These are phyloP conservation scores for Colletotrichum chrysophilum DNA, from an alignment of 2,329 filamentous ascomycete genomes.

Conservation along the genomic window DNA sequence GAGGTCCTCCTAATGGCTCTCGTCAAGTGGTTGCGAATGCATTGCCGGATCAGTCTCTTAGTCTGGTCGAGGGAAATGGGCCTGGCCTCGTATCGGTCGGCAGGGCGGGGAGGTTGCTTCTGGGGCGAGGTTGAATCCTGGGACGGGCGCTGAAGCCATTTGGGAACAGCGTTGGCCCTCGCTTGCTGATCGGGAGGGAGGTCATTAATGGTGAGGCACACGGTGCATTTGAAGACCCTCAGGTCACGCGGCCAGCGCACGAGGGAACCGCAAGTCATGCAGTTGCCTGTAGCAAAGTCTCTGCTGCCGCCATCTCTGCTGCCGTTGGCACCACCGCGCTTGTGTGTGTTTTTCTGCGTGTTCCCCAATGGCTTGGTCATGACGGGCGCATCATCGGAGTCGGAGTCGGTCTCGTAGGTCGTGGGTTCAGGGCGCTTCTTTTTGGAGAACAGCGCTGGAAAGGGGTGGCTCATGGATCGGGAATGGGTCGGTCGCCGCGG, in stretches of 20 bases:
- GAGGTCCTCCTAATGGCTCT: conserved; percentile 28
- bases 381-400: conserved; percentile 32
- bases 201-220: conserved; percentile 87
- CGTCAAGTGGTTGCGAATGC: conserved; percentile 42
- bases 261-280: conserved; percentile 84
- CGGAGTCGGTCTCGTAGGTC: conserved; percentile 34
- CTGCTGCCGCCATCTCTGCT: conserved; percentile 51
- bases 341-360: conserved; percentile 32
- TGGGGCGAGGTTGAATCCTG: conserved; percentile 18
- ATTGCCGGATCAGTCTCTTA: conserved; percentile 50
- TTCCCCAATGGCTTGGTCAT: conserved; percentile 30
- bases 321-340: conserved; percentile 34
- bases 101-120: neutral
- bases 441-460: conserved; percentile 72
- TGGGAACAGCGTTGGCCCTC: conserved; percentile 11
- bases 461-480: conserved; percentile 81
- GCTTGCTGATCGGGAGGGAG: conserved; percentile 39
- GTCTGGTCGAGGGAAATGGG: conserved; percentile 66
- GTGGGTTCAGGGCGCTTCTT: conserved; percentile 57
- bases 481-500: conserved; percentile 44
- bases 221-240: conserved; percentile 79
- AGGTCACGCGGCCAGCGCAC: conserved; percentile 80
- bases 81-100: conserved; percentile 12
- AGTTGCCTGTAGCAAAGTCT: conserved; percentile 73
- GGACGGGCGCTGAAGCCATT: conserved; percentile 19